A percentile compares a stretch with the other conserved stretches of the same genome.
These are phyloP conservation scores for Alternaria sp. DNA, from an alignment of 2,329 filamentous ascomycete species.

Conservation along the genomic window DNA sequence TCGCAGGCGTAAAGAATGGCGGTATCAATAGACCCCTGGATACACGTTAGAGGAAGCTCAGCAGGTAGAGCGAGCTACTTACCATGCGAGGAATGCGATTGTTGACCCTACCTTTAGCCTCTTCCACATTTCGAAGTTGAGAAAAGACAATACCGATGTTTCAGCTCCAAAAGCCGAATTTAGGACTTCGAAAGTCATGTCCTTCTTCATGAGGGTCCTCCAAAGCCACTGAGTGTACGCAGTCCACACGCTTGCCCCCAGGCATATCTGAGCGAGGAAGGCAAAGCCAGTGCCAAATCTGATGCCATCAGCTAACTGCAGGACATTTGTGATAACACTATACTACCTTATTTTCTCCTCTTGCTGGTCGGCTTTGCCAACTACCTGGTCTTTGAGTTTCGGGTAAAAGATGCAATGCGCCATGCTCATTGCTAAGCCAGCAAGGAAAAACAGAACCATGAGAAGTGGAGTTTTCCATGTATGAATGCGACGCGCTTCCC, in stretches of 20 bases:
- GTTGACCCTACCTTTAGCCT: neutral
- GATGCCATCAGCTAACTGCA: neutral
- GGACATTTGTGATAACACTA: neutral
- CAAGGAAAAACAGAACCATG: neutral
- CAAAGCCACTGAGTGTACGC: neutral
- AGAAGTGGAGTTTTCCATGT: neutral
- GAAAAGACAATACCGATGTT: neutral
- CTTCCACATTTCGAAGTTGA: constrained; percentile 1
- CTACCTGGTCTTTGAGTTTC: neutral
- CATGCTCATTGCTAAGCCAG: neutral
- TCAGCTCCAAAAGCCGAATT: neutral
- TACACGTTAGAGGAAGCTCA: neutral
- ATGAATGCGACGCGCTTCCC: neutral
- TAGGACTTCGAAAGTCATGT: neutral
- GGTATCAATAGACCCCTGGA: neutral
- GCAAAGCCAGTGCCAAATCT: constrained; percentile 4
- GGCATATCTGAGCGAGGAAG: constrained; percentile 4
- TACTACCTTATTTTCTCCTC: neutral
- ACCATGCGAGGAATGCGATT: constrained; percentile 3
- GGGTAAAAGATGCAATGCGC: neutral
- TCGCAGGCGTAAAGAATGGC: constrained; percentile 1
- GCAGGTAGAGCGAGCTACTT: neutral
- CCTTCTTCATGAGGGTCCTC: neutral
- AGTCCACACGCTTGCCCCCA: constrained; percentile 1
- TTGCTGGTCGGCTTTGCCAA: neutral